Evolutionary conservation across 202 grass and related monocot species (phyloP).

Genomic region (Eragrostis tef): DNA sequence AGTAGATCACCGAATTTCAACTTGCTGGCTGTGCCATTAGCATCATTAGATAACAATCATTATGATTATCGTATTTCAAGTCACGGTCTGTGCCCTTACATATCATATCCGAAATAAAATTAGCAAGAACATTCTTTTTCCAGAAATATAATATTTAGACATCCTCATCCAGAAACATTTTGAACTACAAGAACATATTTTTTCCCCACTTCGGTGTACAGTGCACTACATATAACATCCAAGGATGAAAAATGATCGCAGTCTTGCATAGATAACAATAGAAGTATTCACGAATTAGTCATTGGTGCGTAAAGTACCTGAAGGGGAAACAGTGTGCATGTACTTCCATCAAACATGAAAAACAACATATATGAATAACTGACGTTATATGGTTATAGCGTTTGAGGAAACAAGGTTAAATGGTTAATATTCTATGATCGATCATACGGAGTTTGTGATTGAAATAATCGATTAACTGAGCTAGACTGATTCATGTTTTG

Average conservation of each 20-base stretch:
- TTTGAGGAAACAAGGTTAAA: not conserved
- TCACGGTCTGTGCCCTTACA: not conserved
- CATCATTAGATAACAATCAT: not conserved
- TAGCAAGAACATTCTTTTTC: not conserved
- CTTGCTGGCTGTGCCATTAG: not conserved
- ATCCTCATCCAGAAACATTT: not conserved
- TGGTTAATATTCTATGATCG: not conserved
- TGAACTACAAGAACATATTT: not conserved
- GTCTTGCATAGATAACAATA: not conserved
- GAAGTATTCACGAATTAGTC: not conserved
- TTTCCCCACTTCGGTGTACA: constrained; percentile 3
- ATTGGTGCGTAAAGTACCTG: not conserved
- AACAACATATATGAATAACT: not conserved
- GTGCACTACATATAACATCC: not conserved
- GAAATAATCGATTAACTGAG: not conserved
- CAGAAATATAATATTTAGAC: not conserved
- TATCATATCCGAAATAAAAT: not conserved
- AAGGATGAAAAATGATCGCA: not conserved
- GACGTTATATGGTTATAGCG: not conserved
- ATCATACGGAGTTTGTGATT: not conserved
- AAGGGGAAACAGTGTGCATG: not conserved
- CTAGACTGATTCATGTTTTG: not conserved
- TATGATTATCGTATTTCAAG: not conserved
- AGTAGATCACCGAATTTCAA: not conserved
- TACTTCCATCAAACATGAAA: not conserved